phyloP scores from a whole-genome alignment of 176 grass and related monocot species.

The Eragrostis nindensis region DNA sequence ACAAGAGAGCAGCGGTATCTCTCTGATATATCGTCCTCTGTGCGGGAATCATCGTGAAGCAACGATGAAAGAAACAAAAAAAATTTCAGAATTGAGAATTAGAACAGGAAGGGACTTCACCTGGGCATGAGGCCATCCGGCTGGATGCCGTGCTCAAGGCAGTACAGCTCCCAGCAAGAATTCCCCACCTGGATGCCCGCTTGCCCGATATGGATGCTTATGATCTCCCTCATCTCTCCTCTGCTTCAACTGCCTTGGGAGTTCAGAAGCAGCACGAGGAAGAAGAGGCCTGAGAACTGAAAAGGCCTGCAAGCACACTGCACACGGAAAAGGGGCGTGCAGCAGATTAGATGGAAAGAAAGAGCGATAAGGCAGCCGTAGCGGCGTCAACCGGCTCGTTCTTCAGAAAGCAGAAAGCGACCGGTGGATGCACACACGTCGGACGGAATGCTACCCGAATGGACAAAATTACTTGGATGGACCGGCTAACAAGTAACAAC shows the following conservation, averaged over 20 bases:
- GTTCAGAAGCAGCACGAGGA: conserved; percentile 17
- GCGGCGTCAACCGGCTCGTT: conserved; percentile 27
- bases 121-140: conserved; percentile 81
- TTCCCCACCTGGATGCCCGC: conserved; percentile 92
- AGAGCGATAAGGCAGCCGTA: not conserved
- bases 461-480: not conserved
- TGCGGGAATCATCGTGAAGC: not conserved
- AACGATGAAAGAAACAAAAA: not conserved
- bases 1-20: not conserved
- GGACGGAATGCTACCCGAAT: conserved; percentile 32
- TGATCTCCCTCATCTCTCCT: conserved; percentile 68
- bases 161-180: conserved; percentile 91
- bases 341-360: not conserved
- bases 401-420: conserved; percentile 29
- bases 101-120: conserved; percentile 48
- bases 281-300: conserved; percentile 16
- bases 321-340: not conserved
- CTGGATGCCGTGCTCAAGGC: conserved; percentile 86
- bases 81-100: not conserved
- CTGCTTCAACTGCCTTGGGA: not conserved
- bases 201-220: conserved; percentile 88
- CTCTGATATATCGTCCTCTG: not conserved
- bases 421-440: conserved; percentile 33
- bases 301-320: conserved; percentile 13
- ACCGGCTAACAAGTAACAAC: not conserved